These are phyloP conservation scores for Stygiomarasmius scandens DNA, from an alignment of 1,284 basidiomycete genomes.

Conservation along the genomic window DNA sequence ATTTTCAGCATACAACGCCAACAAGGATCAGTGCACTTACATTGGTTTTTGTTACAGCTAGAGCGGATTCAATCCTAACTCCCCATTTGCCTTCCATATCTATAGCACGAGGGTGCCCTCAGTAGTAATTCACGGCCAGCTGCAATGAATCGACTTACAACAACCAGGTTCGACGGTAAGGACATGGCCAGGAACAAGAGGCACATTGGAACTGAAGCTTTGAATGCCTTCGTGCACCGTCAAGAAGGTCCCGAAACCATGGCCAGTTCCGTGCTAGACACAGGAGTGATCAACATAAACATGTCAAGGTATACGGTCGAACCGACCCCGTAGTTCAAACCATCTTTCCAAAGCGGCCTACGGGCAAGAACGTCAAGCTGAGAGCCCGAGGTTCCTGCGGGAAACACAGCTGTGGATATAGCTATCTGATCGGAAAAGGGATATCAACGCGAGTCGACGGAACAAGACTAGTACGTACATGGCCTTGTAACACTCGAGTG, in stretches of 20 bases:
- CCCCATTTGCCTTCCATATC: slow-evolving; percentile 86
- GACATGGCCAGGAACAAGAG: slow-evolving; percentile 79
- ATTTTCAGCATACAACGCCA: too few species aligned
- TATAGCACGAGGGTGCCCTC: slow-evolving; percentile 34
- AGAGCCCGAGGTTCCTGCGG: slow-evolving; percentile 80
- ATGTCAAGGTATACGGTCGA: slow-evolving; percentile 18
- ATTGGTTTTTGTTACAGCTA: slow-evolving; percentile 69
- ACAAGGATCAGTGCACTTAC: too few species aligned
- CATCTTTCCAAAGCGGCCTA: slow-evolving; percentile 86
- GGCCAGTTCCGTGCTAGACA: slow-evolving; percentile 78
- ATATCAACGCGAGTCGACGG: not conserved
- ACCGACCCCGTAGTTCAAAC: slow-evolving; percentile 75
- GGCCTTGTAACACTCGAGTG: slow-evolving; percentile 94
- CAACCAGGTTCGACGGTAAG: slow-evolving; percentile 88
- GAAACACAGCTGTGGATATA: slow-evolving; percentile 87
- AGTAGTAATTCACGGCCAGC: too few species aligned
- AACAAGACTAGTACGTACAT: slow-evolving; percentile 64
- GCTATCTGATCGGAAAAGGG: slow-evolving; percentile 63
- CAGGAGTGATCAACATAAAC: slow-evolving; percentile 18
- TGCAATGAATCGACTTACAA: slow-evolving; percentile 53
- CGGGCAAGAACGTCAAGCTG: slow-evolving; percentile 86
- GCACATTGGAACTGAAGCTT: slow-evolving; percentile 64
- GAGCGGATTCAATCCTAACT: slow-evolving; percentile 86
- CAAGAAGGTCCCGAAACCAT: slow-evolving; percentile 81
- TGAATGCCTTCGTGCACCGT: slow-evolving; percentile 80